Conservation (phyloP, 2,329 filamentous ascomycete species). For the Macrophomina pseudophaseolina region DNA sequence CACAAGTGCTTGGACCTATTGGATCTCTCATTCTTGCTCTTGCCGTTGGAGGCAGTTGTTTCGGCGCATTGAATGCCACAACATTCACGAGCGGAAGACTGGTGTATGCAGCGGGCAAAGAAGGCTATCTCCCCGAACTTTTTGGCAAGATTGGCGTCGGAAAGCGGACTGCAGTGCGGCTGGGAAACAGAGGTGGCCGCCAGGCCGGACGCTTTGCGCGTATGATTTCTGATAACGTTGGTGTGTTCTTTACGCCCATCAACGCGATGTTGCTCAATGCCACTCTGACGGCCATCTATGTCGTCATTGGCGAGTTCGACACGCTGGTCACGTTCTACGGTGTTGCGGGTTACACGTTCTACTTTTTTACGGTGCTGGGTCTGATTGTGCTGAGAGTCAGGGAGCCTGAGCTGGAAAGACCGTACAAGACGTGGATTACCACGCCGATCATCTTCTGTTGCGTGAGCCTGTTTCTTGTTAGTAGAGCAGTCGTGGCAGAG, state of each 20-base stretch:
- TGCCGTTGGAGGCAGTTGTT: slow-evolving; percentile 88
- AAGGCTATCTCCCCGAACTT: slow-evolving; percentile 84
- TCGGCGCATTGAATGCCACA: slow-evolving; percentile 91
- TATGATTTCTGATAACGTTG: slow-evolving; percentile 65
- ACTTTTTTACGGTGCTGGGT: slow-evolving; percentile 93
- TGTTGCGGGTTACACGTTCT: slow-evolving; percentile 95
- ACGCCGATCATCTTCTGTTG: slow-evolving; percentile 99
- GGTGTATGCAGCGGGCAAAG: slow-evolving; percentile 92
- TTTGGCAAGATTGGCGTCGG: slow-evolving; percentile 83
- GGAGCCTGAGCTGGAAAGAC: slow-evolving; percentile 85
- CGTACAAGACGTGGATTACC: slow-evolving; percentile 95
- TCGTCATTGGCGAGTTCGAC: slow-evolving; percentile 85
- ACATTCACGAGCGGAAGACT: slow-evolving; percentile 92
- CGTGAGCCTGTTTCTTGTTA: slow-evolving; percentile 90
- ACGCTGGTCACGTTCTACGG: slow-evolving; percentile 97
- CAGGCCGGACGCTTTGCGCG: slow-evolving; percentile 11
- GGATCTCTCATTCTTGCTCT: slow-evolving; percentile 86
- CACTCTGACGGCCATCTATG: slow-evolving; percentile 74
- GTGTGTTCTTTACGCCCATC: slow-evolving; percentile 92
- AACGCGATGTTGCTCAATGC: slow-evolving; percentile 86
- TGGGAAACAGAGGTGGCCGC: slow-evolving; percentile 28
- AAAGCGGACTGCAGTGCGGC: slow-evolving; percentile 44
- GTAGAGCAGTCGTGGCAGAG: slow-evolving; percentile 85
- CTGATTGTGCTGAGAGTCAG: slow-evolving; percentile 87
- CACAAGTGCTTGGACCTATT: slow-evolving; percentile 82